Base-by-base conservation (phyloP, 1,284 basidiomycete genomes). In the Cutaneotrichosporon sp. region DNA sequence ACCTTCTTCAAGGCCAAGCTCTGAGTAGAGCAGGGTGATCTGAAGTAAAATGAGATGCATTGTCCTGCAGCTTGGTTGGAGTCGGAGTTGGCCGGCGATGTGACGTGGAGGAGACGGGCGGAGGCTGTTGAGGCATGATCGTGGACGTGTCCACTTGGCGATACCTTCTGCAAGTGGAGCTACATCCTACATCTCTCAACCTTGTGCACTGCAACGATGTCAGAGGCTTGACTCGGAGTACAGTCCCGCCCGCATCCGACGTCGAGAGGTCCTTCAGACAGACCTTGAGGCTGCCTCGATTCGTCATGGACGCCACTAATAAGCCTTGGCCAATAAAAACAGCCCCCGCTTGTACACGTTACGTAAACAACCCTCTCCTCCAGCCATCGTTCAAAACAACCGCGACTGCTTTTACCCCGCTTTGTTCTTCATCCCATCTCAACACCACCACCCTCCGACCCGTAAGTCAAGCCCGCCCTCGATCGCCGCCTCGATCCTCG, bases 1-100 rank as follows among this genome's bases (percentile, higher is more conserved):
- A 66, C 56, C 34, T 74, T 72, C 66, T 64, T 73, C 63, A 69
- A 69, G 60, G 59, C 25, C 67, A 59, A 67, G 53, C 42, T 31
- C 53, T 45, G 47, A 53, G 34, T 38, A 42, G 34, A 27, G 13
- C 25, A 7, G 52, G 18, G 56, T 36, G 25, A 46, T 22, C 22
- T 34, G 45, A 29, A 56, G 20, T 20, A 25, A 49, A 36, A 34
- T 27, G 27, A 50, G 49, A 36, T 36, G 50, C 29, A 34, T 36
- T 22, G 20, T 13, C 11, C 34, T 36, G 13, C 13, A 13, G n/a
- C n/a, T n/a, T 29, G 24, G 13, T 27, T 29, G 25, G 9, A 33
- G 33, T 13, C 13, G 33, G 13, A 33, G 11, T 13, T 16, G 42
- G 18, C 13, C 11, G 18, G 20, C 33, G 33, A 33, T 33, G 33